Evolutionary conservation across 768 basidiomycete species (phyloP).

Genomic region (Panaeolus cyanescens): DNA sequence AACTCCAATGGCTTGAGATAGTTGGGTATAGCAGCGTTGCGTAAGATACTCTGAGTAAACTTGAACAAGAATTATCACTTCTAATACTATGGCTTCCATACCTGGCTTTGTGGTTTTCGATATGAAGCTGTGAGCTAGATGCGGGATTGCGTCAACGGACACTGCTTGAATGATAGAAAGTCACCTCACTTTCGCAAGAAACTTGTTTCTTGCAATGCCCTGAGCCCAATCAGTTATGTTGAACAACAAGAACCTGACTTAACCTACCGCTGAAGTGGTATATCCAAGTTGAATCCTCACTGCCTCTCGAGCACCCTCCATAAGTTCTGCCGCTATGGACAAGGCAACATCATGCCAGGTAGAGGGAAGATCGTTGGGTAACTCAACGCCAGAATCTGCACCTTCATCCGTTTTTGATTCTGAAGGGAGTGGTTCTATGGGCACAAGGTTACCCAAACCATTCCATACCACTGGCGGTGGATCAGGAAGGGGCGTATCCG

Average conservation of each 20-base stretch:
- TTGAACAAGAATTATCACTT: background rate
- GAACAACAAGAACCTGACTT: background rate
- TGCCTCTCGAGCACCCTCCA: slow-evolving; percentile 70
- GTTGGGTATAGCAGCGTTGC: slow-evolving; percentile 79
- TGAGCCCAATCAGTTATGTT: slow-evolving; percentile 24
- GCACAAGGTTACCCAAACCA: slow-evolving; percentile 61
- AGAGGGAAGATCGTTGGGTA: slow-evolving; percentile 29
- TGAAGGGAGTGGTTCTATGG: slow-evolving; percentile 40
- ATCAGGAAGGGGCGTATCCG: slow-evolving; percentile 77
- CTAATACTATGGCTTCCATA: slow-evolving; percentile 23
- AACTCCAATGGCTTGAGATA: slow-evolving; percentile 88
- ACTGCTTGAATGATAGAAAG: background rate
- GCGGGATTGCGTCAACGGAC: background rate
- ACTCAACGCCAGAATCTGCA: background rate
- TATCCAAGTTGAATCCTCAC: slow-evolving; percentile 79
- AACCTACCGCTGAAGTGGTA: slow-evolving; percentile 86
- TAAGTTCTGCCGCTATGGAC: slow-evolving; percentile 85
- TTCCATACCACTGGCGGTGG: slow-evolving; percentile 70
- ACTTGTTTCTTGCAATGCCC: slow-evolving; percentile 94
- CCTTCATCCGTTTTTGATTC: slow-evolving; percentile 11
- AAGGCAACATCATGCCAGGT: slow-evolving; percentile 96
- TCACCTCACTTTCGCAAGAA: slow-evolving; percentile 80
- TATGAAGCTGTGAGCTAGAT: slow-evolving; percentile 83
- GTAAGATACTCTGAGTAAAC: slow-evolving; percentile 69
- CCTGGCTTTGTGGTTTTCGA: slow-evolving; percentile 89